Evolutionary conservation across 139 green algal genomes (phyloP).

Genomic region (Closterium sp.): DNA sequence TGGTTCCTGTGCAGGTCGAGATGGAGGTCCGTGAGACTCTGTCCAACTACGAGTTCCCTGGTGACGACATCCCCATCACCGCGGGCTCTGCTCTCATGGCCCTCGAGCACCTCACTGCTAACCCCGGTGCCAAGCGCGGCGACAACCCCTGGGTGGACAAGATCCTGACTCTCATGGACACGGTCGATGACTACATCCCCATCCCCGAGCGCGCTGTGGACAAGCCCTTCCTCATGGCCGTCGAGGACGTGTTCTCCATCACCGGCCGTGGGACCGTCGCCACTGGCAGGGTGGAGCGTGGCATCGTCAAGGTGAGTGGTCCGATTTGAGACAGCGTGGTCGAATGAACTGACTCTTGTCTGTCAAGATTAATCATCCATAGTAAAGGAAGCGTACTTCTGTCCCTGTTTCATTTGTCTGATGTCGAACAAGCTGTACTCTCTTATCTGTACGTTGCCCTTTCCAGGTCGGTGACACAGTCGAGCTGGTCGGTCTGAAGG

Average conservation of each 20-base stretch:
- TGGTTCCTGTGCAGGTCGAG: slow-evolving; percentile 83
- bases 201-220: slow-evolving; percentile 79
- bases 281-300: slow-evolving; percentile 90
- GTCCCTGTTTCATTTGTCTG: neutral
- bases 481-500: slow-evolving; percentile 85
- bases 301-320: slow-evolving; percentile 73
- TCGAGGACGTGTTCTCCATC: slow-evolving; percentile 97
- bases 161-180: slow-evolving; percentile 73
- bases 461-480: slow-evolving; percentile 78
- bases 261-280: slow-evolving; percentile 89
- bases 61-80: slow-evolving; percentile 42
- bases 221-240: slow-evolving; percentile 93
- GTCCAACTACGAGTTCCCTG: slow-evolving; percentile 79
- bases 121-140: slow-evolving; percentile 25
- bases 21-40: slow-evolving; percentile 96
- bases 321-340: no score
- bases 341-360: no score
- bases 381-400: no score
- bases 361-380: no score
- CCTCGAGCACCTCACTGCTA: slow-evolving; percentile 29
- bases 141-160: slow-evolving; percentile 59
- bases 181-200: slow-evolving; percentile 72
- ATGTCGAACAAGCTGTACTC: neutral
- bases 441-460: neutral
- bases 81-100: slow-evolving; percentile 43